Base-by-base conservation (phyloP, 805 yeast genomes). In the Spathaspora passalidarum region DNA sequence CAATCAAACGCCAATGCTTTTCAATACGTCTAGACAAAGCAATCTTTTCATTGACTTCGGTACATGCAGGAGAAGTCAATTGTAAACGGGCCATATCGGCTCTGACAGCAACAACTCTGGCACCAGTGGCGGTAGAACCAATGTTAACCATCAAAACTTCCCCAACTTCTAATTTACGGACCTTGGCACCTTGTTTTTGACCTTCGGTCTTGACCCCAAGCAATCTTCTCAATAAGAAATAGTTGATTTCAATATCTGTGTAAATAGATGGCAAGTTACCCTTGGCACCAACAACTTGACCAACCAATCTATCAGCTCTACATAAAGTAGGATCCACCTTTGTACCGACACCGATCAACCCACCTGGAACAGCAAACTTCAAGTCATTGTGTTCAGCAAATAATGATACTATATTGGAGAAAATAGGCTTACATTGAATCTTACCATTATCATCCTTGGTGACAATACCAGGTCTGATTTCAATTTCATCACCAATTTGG, bases 331-430 rank as follows among this genome's bases (percentile, higher is more conserved):
- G 99, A 72, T 94, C 99, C 56, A 94, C 96, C 72, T 88, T 89
- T 43, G 99, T 94, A 75, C 99, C 99, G 48, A 94, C 97, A 82
- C 99, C 99, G 61, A 94, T 95, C 66, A 94, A 81, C 53, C 99
- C 99, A 84, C 99, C 99, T 40, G 99, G 99, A 60, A 94, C 99
- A 48, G 99, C 99, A 62, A 92, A 94, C 69, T 94, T 94, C 70
- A 94, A 81, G 68, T 91, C 97, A 62, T 94, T 95, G 72, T 94
- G 91, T 73, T 94, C 99, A 49, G 99, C 98, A 66, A 91, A 92
- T 56, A 94, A 76, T 11, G 98, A 87, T 43, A 89, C 94, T 63
- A 94, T 89, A 61, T 89, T 85, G 46, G 97, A 90, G 75, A 86
- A 88, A 62, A 94, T 92, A 40, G 98, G 97, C 68, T 86, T 87